Percentiles rank a stretch among this genome's conserved stretches.
Conservation (phyloP, 2,329 filamentous ascomycete genomes). For the Aspergillus sojae region DNA sequence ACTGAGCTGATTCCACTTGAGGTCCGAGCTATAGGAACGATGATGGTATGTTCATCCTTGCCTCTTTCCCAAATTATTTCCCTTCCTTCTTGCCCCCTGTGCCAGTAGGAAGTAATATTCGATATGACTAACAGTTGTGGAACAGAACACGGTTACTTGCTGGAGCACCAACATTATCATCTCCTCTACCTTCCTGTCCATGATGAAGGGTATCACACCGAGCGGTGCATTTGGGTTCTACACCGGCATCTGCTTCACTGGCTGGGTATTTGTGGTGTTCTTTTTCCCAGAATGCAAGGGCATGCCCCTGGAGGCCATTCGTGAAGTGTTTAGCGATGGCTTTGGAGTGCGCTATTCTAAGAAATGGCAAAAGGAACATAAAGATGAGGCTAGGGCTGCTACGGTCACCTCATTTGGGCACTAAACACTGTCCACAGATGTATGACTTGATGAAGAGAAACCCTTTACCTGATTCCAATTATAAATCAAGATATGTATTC, state of each 20-base stretch:
- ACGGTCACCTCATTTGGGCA: neutral
- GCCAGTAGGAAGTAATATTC: neutral
- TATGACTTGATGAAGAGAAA: too few relatives aligned
- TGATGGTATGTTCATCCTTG: neutral
- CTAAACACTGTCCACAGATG: neutral
- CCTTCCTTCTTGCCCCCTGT: neutral
- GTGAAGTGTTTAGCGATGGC: neutral
- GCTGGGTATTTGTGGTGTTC: neutral
- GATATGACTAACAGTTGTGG: neutral
- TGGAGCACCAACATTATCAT: slow-evolving; percentile 26
- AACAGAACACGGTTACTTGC: slow-evolving; percentile 2
- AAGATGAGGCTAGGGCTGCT: neutral
- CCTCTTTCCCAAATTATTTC: neutral
- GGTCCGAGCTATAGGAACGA: neutral
- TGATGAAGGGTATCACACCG: slow-evolving; percentile 3
- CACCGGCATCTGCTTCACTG: neutral
- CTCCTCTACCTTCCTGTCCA: slow-evolving; percentile 13
- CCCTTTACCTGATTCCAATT: too few relatives aligned
- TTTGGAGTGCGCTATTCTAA: neutral
- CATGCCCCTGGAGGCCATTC: neutral
- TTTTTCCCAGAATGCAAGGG: slow-evolving; percentile 4
- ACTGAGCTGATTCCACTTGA: neutral
- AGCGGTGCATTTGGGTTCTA: slow-evolving; percentile 1
- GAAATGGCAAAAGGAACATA: neutral
- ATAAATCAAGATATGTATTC: neutral